Base-by-base conservation (phyloP, 306 rosid species). In the Hippophae gyantsensis region DNA sequence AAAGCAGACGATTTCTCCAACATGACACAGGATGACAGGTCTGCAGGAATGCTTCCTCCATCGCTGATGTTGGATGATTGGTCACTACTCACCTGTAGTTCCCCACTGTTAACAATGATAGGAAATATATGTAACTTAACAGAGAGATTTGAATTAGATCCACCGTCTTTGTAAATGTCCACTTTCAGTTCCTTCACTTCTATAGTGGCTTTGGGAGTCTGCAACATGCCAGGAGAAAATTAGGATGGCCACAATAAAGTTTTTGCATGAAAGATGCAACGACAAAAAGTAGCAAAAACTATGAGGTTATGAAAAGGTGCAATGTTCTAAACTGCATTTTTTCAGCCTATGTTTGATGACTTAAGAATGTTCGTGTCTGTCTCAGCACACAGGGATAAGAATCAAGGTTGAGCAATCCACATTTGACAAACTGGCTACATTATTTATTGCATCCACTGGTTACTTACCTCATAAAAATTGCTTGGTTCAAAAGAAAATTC, bases 151-250 rank as follows among this genome's bases (percentile, higher is more conserved):
- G 88, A 71, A 75, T 74, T 66, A 23, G 86, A 68, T 68, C 78
- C 83, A 62, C 86, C 87, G 70, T 82, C 89, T 80, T 86, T 93
- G 64, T 88, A 86, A 65, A 88, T 79, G 72, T 88, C 95, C 70
- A 84, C 70, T 61, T 76, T 75, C 77, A 93, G 79, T 64, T 84
- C 99, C 82, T 93, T 93, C 65, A 88, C 79, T 74, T 93, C 97
- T 63, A 88, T 45, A 32, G 84, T 76, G 69, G 56, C 82, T 75
- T 86, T 93, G 64, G 90, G 94, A 23, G 86, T 82, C 99, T 93
- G 94, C 80, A 70, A 71, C 69, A 75, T 74, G 67, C 57, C 54
- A 67, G 55, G 56, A 72, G 64, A 32, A 32, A 79, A 49, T 61
- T 27, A 56, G 58, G 63, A 66, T 54, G 60, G 76, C n/a, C 58